These are phyloP conservation scores for Schizochytrium sp. DNA, from an alignment of 108 stramenopile genomes.

Conservation along the genomic window DNA sequence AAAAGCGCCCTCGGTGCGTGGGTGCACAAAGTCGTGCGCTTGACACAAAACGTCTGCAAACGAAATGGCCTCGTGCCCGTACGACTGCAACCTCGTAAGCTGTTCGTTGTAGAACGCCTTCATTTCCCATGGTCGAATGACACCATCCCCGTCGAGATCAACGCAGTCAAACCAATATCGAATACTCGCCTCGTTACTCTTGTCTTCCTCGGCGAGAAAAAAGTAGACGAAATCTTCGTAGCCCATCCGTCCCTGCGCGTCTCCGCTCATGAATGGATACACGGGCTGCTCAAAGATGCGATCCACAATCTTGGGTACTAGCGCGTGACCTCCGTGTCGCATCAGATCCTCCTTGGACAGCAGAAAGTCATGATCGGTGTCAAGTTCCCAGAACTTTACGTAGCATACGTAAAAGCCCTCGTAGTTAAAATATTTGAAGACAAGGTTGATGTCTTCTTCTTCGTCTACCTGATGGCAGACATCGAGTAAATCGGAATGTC, in stretches of 20 bases:
- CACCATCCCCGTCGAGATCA: constrained; percentile 91
- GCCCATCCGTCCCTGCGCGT: constrained; percentile 36
- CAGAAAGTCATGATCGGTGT: constrained; percentile 85
- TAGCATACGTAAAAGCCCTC: constrained; percentile 99
- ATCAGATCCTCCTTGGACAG: constrained; percentile 86
- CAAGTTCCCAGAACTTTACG: constrained; percentile 97
- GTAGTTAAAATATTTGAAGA: constrained; percentile 59
- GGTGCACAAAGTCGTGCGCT: constrained; percentile 90
- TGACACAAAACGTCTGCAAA: constrained; percentile 96
- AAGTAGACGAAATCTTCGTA: constrained; percentile 98
- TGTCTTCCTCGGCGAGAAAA: constrained; percentile 94
- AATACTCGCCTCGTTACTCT: constrained; percentile 77
- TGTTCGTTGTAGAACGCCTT: constrained; percentile 79
- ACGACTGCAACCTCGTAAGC: constrained; percentile 84
- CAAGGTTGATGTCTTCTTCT: constrained; percentile 58
- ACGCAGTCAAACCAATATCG: constrained; percentile 91
- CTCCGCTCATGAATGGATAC: constrained; percentile 52
- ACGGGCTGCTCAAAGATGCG: constrained; percentile 89
- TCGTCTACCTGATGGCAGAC: constrained; percentile 47
- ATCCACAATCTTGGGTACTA: constrained; percentile 89
- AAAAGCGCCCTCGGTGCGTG: constrained; percentile 42
- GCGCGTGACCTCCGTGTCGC: constrained; percentile 68
- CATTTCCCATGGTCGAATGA: constrained; percentile 90
- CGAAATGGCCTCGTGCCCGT: constrained; percentile 89
- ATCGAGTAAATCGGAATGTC: constrained; percentile 32